Base-by-base conservation (phyloP, 1,139 yeast genomes). In the Suhomyces guaymorum region DNA sequence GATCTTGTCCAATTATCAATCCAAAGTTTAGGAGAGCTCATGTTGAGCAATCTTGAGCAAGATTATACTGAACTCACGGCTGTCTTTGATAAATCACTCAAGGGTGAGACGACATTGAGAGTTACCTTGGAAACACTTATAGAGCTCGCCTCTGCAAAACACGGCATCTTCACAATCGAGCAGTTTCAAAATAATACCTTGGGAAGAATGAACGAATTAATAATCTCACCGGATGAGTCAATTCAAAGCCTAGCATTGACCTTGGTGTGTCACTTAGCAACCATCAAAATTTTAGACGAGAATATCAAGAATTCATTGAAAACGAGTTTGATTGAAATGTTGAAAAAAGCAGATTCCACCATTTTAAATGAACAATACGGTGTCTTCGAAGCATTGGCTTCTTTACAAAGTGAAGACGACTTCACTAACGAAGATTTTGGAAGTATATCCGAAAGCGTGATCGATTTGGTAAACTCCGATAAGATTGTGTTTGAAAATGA, bases 1-100 rank as follows among this genome's bases (percentile, higher is more conserved):
- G 82, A 77, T 32, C 66, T 78, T 12, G 61, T 81, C 32, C 74
- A 72, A 41, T 61, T 61, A 30, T 67, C 80, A 6, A 59, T 79
- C 8, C 42, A 37, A 7, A 35, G 54, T 5, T 37, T 53, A 19
- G 49, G 57, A 1, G 44, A 41, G 3, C 28, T 52, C 6, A 15
- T 51, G 10, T 28, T 33, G 4, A 14, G 43, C 12, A 20, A 28
- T 5, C 36, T 42, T 11, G 32, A 15, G 13, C 19, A 17, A 5
- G 24, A 31, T 7, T 22, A 11, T n/a, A 8, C 24, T 8, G 23
- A 15, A 5, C 24, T 29, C 10, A 13, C 15, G 7, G 33, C 31
- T 6, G 35, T 42, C 2, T 44, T 47, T 23, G 25, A 32, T 12
- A 36, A 36, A 15, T 35, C 67, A 10, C 54, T 71, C 38, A 53